Evolutionary conservation across 441 rosid species (phyloP).

Genomic region (Euphorbia neoarborescens): DNA sequence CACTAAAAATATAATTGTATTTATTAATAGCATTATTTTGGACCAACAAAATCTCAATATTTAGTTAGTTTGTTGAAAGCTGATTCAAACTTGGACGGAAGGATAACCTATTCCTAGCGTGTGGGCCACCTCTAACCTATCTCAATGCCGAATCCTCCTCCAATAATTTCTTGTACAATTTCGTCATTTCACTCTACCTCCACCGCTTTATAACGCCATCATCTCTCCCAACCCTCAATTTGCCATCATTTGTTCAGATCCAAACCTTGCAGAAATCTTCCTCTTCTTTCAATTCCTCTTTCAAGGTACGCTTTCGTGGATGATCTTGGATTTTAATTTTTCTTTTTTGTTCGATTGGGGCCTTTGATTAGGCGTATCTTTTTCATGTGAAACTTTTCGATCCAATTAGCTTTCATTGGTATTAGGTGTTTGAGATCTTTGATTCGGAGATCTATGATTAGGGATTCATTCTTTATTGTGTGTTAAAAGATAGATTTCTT

Average conservation of each 20-base stretch:
- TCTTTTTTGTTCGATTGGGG: not conserved
- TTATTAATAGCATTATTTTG: too few species aligned
- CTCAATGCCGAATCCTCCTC: not conserved
- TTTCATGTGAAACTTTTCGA: not conserved
- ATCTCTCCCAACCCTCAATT: not conserved
- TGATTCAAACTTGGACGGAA: not conserved
- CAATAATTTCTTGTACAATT: not conserved
- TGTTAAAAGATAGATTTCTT: too few species aligned
- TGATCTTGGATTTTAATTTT: not conserved
- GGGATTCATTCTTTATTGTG: too few species aligned
- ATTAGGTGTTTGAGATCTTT: not conserved
- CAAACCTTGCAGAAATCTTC: not conserved
- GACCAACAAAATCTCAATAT: too few species aligned
- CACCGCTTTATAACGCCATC: not conserved
- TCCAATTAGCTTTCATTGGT: not conserved
- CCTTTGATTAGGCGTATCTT: not conserved
- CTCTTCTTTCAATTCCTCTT: not conserved
- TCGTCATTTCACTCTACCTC: not conserved
- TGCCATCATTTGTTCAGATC: not conserved
- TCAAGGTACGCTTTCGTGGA: not conserved
- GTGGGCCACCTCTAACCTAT: not conserved
- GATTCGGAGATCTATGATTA: too few species aligned
- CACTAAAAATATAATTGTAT: too few species aligned
- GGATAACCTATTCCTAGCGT: not conserved
- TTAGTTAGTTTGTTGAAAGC: not conserved